phyloP scores from a whole-genome alignment of 2,329 filamentous ascomycete species.

The Teratosphaeria pseudoeucalypti region DNA sequence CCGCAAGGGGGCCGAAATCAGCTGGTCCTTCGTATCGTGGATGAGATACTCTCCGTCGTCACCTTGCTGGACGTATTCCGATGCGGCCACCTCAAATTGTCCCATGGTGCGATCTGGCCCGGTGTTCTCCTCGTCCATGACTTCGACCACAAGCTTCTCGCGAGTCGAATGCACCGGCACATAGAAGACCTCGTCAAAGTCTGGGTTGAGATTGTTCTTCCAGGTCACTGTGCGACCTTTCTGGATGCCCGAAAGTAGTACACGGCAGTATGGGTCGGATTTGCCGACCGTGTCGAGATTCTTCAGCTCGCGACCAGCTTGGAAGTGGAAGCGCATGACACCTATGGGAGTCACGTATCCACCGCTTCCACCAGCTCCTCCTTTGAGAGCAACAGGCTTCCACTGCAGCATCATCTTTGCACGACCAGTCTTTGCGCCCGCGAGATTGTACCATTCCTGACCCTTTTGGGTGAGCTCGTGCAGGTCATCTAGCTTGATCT shows the following conservation, averaged over 20 bases:
- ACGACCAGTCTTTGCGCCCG: slow-evolving; percentile 69
- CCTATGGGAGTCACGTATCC: slow-evolving; percentile 91
- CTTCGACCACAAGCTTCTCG: slow-evolving; percentile 78
- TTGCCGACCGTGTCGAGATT: slow-evolving; percentile 95
- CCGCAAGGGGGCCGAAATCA: slow-evolving; percentile 57
- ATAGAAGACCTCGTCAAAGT: slow-evolving; percentile 93
- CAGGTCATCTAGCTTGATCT: slow-evolving; percentile 92
- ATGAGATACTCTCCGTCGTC: slow-evolving; percentile 72
- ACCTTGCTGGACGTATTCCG: slow-evolving; percentile 69
- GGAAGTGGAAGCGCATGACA: slow-evolving; percentile 89
- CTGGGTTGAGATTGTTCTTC: slow-evolving; percentile 87
- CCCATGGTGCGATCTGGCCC: slow-evolving; percentile 85
- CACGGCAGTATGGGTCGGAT: slow-evolving; percentile 86
- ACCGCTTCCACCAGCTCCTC: slow-evolving; percentile 63
- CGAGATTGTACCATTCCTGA: slow-evolving; percentile 90
- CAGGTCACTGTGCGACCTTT: slow-evolving; percentile 91
- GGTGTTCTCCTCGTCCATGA: slow-evolving; percentile 92
- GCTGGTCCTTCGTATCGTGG: slow-evolving; percentile 59
- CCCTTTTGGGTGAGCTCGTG: slow-evolving; percentile 82
- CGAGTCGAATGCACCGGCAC: slow-evolving; percentile 76
- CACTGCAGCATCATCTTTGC: slow-evolving; percentile 87
- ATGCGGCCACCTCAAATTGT: slow-evolving; percentile 62
- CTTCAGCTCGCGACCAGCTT: slow-evolving; percentile 68
- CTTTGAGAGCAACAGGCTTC: slow-evolving; percentile 85
- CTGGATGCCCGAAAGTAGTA: slow-evolving; percentile 80